phyloP scores from a whole-genome alignment of 2,329 filamentous ascomycete species.

The Rasamsonia emersonii region DNA sequence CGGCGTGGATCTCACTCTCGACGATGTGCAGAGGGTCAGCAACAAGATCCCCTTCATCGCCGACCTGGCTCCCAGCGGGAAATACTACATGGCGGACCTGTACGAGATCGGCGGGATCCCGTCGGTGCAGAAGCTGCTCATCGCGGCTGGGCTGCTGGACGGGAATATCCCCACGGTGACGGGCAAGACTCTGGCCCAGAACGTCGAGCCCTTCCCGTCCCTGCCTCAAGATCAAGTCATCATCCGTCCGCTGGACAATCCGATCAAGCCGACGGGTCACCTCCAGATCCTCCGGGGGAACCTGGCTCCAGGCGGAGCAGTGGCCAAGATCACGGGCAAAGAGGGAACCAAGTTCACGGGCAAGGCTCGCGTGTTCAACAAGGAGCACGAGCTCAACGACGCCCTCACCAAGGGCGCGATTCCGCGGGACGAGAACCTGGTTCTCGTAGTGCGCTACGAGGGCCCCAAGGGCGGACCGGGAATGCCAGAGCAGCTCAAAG shows the following conservation, averaged over 20 bases:
- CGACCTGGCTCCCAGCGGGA: conserved; percentile 73
- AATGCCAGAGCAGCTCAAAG: conserved; percentile 91
- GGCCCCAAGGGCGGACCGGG: conserved; percentile 88
- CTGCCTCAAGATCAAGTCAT: conserved; percentile 72
- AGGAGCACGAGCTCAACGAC: conserved; percentile 68
- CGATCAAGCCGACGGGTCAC: conserved; percentile 80
- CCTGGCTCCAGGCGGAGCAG: conserved; percentile 77
- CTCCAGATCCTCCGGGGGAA: conserved; percentile 83
- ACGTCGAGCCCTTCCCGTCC: conserved; percentile 67
- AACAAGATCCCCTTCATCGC: conserved; percentile 80
- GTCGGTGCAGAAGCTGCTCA: conserved; percentile 74
- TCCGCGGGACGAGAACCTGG: conserved; percentile 68
- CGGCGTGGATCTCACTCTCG: conserved; percentile 65
- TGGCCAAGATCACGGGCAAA: conserved; percentile 95
- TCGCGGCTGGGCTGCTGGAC: conserved; percentile 66
- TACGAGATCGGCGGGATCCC: conserved; percentile 80
- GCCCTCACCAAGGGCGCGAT: conserved; percentile 66
- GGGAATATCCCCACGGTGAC: conserved; percentile 74
- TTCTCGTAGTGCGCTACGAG: conserved; percentile 86
- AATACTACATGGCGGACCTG: conserved; percentile 81
- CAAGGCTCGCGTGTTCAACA: conserved; percentile 74
- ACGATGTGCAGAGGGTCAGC: conserved; percentile 74
- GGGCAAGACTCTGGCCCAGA: conserved; percentile 73
- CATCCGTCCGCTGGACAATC: conserved; percentile 70
- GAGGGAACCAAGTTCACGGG: conserved; percentile 79